Percentiles rank a stretch among this genome's conserved stretches.
Conservation (phyloP, 1,284 basidiomycete genomes). For the Pterulicium gracile region DNA sequence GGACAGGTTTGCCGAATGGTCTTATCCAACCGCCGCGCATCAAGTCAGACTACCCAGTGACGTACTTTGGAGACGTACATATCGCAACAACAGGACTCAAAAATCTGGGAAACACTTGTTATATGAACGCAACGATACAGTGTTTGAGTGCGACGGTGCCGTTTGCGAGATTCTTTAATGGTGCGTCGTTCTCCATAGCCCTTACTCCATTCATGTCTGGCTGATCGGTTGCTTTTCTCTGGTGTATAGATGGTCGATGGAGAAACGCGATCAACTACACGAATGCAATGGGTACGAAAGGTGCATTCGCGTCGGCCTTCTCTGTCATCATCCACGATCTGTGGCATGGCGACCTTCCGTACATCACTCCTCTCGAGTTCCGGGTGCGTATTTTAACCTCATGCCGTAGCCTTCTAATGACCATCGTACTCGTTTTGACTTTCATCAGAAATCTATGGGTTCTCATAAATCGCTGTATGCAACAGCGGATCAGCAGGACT, state of each 20-base stretch:
- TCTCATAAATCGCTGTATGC: conserved; percentile 81
- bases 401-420: neutral
- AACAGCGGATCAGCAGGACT: conserved; percentile 93
- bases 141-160: conserved; percentile 89
- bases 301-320: conserved; percentile 76
- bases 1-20: neutral
- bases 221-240: too few species aligned
- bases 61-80: conserved; percentile 71
- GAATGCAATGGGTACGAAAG: conserved; percentile 87
- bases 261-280: conserved; percentile 79
- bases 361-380: conserved; percentile 79
- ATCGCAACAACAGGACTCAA: conserved; percentile 84
- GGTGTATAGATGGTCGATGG: conserved; percentile 76
- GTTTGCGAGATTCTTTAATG: conserved; percentile 83
- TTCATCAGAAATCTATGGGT: conserved; percentile 68
- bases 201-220: too few species aligned
- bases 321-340: conserved; percentile 77
- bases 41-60: conserved; percentile 59
- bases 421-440: neutral
- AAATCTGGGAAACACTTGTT: conserved; percentile 98
- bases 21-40: conserved; percentile 46
- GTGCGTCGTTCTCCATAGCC: conserved; percentile 30
- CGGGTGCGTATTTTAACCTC: conserved; percentile 43
- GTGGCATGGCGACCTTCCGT: conserved; percentile 82
- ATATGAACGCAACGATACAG: conserved; percentile 98